A percentile compares a stretch with the other conserved stretches of the same genome.
Evolutionary conservation across 768 basidiomycete species (phyloP).

Genomic region (Lactarius sp.): DNA sequence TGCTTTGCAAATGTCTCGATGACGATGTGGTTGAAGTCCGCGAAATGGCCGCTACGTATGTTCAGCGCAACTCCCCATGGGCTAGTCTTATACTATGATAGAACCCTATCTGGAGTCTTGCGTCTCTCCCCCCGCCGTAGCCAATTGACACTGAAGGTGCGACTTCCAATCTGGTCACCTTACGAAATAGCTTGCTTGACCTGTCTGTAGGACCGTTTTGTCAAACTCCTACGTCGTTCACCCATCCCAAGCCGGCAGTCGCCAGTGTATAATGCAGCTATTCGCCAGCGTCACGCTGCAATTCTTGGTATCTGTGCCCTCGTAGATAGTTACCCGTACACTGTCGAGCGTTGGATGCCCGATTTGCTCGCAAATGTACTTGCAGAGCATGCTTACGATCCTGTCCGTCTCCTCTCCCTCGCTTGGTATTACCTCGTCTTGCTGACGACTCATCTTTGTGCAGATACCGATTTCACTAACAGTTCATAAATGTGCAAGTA

Average conservation of each 20-base stretch:
- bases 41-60: constrained; percentile 82
- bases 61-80: constrained; percentile 10
- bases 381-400: constrained; percentile 82
- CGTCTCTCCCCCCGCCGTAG: constrained; percentile 76
- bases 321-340: constrained; percentile 93
- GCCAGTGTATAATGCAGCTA: constrained; percentile 58
- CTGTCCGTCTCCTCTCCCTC: constrained; percentile 37
- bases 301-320: constrained; percentile 92
- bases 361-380: constrained; percentile 73
- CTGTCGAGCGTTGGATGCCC: constrained; percentile 92
- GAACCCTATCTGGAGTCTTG: constrained; percentile 77
- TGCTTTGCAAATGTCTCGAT: constrained; percentile 73
- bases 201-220: constrained; percentile 61
- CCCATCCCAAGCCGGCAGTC: constrained; percentile 62
- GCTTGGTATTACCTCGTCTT: background rate
- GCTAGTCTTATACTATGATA: constrained; percentile 26
- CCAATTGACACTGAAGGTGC: constrained; percentile 65
- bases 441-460: constrained; percentile 19
- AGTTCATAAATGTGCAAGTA: constrained; percentile 73
- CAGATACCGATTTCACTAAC: constrained; percentile 82
- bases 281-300: constrained; percentile 82
- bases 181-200: constrained; percentile 33
- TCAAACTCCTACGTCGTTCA: constrained; percentile 63
- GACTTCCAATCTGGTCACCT: constrained; percentile 25
- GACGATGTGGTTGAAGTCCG: constrained; percentile 88